Evolutionary conservation across 2,329 filamentous ascomycete genomes (phyloP).

Genomic region (Tolypocladium sp.): DNA sequence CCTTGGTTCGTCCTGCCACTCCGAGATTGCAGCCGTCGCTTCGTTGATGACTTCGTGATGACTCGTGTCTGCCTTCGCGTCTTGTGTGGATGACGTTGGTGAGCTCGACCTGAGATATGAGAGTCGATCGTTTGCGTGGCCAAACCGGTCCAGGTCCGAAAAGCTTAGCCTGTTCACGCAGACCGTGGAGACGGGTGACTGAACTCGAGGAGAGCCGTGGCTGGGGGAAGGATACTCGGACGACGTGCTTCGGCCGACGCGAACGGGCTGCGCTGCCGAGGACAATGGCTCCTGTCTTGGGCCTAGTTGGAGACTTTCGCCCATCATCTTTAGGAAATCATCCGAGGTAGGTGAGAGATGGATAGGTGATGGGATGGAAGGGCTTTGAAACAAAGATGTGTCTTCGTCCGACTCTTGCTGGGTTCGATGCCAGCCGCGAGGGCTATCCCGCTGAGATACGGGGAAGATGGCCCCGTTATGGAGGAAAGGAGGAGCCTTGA

Average conservation of each 20-base stretch:
- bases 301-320: slow-evolving; percentile 6
- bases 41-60: slow-evolving; percentile 13
- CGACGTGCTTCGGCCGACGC: slow-evolving; percentile 15
- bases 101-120: slow-evolving; percentile 20
- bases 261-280: not conserved
- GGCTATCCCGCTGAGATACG: not conserved
- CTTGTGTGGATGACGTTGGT: slow-evolving; percentile 7
- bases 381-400: not conserved
- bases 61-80: slow-evolving; percentile 7
- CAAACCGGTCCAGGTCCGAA: slow-evolving; percentile 19
- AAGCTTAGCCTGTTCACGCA: slow-evolving; percentile 14
- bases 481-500: slow-evolving; percentile 6
- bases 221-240: slow-evolving; percentile 19
- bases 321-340: slow-evolving; percentile 9
- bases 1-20: slow-evolving; percentile 15
- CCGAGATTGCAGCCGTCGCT: slow-evolving; percentile 12
- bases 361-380: not conserved
- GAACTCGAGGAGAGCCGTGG: slow-evolving; percentile 9
- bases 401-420: not conserved
- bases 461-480: slow-evolving; percentile 1
- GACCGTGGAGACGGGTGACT: slow-evolving; percentile 17
- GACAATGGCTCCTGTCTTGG: not conserved
- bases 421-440: not conserved
- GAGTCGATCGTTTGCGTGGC: slow-evolving; percentile 16
- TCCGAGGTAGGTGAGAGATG: slow-evolving; percentile 2